Conservation (phyloP, 2,329 filamentous ascomycete species). For the Setomelanomma holmii region DNA sequence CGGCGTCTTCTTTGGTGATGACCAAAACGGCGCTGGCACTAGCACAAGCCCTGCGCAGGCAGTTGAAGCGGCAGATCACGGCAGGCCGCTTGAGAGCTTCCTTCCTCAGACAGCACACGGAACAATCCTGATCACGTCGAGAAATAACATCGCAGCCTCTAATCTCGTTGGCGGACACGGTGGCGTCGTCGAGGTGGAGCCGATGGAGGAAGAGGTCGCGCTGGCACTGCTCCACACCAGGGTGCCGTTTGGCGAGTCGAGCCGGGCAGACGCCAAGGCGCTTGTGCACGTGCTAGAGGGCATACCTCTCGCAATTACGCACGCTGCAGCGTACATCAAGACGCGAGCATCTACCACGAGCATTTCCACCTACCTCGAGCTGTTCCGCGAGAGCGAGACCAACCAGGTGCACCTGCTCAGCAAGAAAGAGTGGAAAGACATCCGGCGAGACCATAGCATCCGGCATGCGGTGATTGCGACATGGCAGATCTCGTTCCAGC, state of each 20-base stretch:
- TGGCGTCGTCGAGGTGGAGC: constrained; percentile 21
- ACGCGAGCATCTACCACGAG: constrained; percentile 5
- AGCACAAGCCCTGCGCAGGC: too few species aligned
- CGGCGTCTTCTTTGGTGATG: constrained; percentile 7
- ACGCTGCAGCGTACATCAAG: constrained; percentile 10
- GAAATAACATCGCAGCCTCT: constrained; percentile 20
- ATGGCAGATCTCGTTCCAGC: constrained; percentile 40
- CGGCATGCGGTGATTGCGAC: constrained; percentile 44
- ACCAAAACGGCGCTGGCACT: too few species aligned
- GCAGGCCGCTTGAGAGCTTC: constrained; percentile 9
- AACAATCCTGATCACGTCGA: constrained; percentile 19
- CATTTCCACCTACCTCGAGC: constrained; percentile 9
- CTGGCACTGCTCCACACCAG: constrained; percentile 28
- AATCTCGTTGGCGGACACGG: constrained; percentile 19
- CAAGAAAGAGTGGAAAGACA: constrained; percentile 31
- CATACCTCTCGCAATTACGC: constrained; percentile 20
- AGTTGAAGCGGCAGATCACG: too few species aligned
- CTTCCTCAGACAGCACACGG: constrained; percentile 18
- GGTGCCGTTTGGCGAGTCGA: constrained; percentile 11
- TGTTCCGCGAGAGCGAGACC: constrained; percentile 37
- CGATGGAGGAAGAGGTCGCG: constrained; percentile 29
- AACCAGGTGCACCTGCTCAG: constrained; percentile 24
- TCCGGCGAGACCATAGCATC: constrained; percentile 40
- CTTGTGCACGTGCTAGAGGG: constrained; percentile 32
- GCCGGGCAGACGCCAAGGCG: constrained; percentile 7